These are phyloP conservation scores for Anaeramoeba flamelloides DNA, from an alignment of 78 protist species.

Conservation along the genomic window DNA sequence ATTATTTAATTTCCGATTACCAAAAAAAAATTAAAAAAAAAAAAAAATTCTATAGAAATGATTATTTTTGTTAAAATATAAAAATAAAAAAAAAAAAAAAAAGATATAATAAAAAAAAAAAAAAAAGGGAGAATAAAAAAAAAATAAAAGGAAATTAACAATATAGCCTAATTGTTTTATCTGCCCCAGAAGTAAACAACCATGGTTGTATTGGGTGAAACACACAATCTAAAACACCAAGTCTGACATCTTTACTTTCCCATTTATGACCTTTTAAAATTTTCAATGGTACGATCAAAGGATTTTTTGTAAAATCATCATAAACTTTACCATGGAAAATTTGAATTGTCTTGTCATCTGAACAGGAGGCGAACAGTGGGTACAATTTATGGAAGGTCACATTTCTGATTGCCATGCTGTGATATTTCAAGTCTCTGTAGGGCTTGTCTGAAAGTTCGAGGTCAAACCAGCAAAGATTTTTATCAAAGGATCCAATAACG, in stretches of 20 bases:
- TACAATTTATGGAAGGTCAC: conserved; percentile 59
- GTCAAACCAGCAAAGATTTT: conserved; percentile 82
- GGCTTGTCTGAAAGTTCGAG: conserved; percentile 64
- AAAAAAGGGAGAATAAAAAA: too few species aligned
- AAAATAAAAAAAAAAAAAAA: too few species aligned
- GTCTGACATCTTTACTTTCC: conserved; percentile 7
- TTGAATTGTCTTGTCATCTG: conserved; percentile 58
- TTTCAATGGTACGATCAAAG: conserved; percentile 88
- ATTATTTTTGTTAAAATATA: too few species aligned
- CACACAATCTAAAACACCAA: conserved; percentile 57
- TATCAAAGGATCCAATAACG: conserved; percentile 65
- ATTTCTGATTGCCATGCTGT: conserved; percentile 56
- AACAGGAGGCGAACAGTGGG: conserved; percentile 76
- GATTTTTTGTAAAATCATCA: conserved; percentile 60
- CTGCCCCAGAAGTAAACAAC: conserved; percentile 77
- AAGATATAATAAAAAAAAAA: too few species aligned
- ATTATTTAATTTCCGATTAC: too few species aligned
- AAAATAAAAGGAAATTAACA: too few species aligned
- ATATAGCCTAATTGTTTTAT: conserved; percentile 41
- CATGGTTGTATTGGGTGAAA: conserved; percentile 92
- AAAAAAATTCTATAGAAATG: too few species aligned
- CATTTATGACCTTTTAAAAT: conserved; percentile 43
- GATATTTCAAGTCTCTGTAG: conserved; percentile 69
- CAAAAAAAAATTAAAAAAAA: too few species aligned
- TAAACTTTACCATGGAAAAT: conserved; percentile 35